These are phyloP conservation scores for Aurifilum marmelostoma DNA, from an alignment of 2,329 filamentous ascomycete genomes.

Conservation along the genomic window DNA sequence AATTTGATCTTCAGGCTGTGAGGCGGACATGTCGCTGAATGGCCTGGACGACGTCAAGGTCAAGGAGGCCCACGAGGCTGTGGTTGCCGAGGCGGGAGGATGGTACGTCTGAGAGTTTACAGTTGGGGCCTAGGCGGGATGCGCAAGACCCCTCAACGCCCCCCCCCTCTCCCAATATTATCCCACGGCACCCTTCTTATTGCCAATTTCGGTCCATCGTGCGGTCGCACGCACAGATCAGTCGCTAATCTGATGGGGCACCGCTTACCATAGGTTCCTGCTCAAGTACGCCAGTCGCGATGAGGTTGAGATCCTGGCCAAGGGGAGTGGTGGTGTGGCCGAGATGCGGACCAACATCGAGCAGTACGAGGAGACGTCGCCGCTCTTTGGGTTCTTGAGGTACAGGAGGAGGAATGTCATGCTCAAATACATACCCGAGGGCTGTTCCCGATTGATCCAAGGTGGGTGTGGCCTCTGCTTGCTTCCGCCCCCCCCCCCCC, in stretches of 20 bases:
- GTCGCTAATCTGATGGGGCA: constrained; percentile 16
- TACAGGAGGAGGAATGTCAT: constrained; percentile 89
- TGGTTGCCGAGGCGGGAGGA: constrained; percentile 83
- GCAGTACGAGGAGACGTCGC: constrained; percentile 80
- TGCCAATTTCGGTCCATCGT: constrained; percentile 11
- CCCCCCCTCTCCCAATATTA: not conserved
- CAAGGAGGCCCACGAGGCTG: constrained; percentile 81
- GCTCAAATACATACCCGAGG: constrained; percentile 90
- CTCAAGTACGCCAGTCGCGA: constrained; percentile 90
- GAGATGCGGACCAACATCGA: constrained; percentile 81
- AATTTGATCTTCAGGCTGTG: not conserved
- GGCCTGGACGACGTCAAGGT: constrained; percentile 82
- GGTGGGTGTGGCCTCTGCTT: constrained; percentile 60
- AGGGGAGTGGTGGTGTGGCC: constrained; percentile 78
- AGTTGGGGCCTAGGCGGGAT: constrained; percentile 11
- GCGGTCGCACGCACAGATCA: constrained; percentile 11
- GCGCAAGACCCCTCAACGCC: not conserved
- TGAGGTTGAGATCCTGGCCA: constrained; percentile 76
- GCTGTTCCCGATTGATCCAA: constrained; percentile 88
- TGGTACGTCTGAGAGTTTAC: constrained; percentile 67
- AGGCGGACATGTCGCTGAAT: constrained; percentile 83
- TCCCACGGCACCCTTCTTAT: not conserved
- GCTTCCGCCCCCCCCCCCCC: not conserved
- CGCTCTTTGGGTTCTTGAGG: constrained; percentile 87
- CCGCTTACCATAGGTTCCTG: constrained; percentile 71